Base-by-base conservation (phyloP, 306 rosid genomes). In the Trifolium dubium region DNA sequence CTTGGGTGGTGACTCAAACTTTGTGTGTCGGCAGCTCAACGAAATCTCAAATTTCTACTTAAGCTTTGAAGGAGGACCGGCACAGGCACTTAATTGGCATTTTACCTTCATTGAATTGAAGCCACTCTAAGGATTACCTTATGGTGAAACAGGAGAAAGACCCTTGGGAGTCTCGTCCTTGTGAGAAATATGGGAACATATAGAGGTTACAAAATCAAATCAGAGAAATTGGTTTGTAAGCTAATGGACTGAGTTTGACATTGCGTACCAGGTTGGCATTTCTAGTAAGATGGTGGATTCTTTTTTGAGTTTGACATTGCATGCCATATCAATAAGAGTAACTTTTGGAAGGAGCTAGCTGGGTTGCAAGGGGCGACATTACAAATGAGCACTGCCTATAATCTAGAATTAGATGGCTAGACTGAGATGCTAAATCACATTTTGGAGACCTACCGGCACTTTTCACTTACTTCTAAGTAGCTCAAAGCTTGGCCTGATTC, bases 211-310 rank as follows among this genome's bases (percentile, higher is more conserved):
- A 34, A 35, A 14, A 62, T 8, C 13, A 34, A 62, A 15, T 15
- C 46, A 63, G 46, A 35, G 30, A 39, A 64, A 64, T 31, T 64
- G 69, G 69, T 64, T 37, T 40, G 68, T 64, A 39, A 37, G 30
- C 5, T 64, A 39, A n/a, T 17, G 69, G 9, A 8, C 13, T 15
- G 69, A 64, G n/a, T 64, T 17, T 37, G 49, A n/a, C 30, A 37
- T 15, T 37, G 8, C 0, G 5, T 39, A 64, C n/a, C 43, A 39
- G 47, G 49, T 18, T 63, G 29, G 69, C 31, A 15, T 37, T 37
- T 37, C 14, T 63, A 15, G 10, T 63, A 17, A 10, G 31, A 39
- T 37, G 49, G 31, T 5, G 9, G 32, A 37, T 23, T 23, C 23
- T 23, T 0, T 23, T 23, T 23, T 23, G 23, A 23, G 23, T 23